These are phyloP conservation scores for Penicillium maclennaniae DNA, from an alignment of 495 filamentous ascomycete species.

Conservation along the genomic window DNA sequence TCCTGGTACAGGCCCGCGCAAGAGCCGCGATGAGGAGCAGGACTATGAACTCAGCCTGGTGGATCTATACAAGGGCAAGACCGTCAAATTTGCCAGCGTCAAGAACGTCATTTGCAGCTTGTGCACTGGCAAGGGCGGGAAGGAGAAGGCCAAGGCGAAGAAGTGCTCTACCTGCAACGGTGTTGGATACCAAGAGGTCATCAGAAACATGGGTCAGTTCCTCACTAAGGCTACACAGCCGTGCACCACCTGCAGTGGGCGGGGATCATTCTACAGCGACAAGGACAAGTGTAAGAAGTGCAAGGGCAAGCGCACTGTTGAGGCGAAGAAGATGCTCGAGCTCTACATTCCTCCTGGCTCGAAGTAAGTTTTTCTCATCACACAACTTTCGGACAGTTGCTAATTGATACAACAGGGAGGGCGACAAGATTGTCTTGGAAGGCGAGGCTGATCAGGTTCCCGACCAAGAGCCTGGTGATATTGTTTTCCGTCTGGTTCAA, in stretches of 20 bases:
- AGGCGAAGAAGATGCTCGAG: slow-evolving; percentile 89
- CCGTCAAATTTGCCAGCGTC: slow-evolving; percentile 87
- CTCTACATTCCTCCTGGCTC: slow-evolving; percentile 92
- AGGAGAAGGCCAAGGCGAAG: slow-evolving; percentile 84
- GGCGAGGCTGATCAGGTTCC: slow-evolving; percentile 95
- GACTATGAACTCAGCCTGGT: slow-evolving; percentile 86
- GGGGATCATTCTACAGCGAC: slow-evolving; percentile 79
- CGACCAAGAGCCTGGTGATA: slow-evolving; percentile 86
- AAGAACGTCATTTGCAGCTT: slow-evolving; percentile 84
- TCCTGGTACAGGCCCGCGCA: slow-evolving; percentile 51
- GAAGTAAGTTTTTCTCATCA: slow-evolving; percentile 36
- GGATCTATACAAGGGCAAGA: slow-evolving; percentile 97
- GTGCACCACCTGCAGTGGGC: slow-evolving; percentile 76
- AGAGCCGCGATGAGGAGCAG: slow-evolving; percentile 80
- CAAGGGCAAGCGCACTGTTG: slow-evolving; percentile 78
- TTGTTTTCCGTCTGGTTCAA: slow-evolving; percentile 83
- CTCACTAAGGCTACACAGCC: slow-evolving; percentile 68
- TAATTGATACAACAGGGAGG: slow-evolving; percentile 51
- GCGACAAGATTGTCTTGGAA: slow-evolving; percentile 83
- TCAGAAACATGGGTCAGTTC: slow-evolving; percentile 75
- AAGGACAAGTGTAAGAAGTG: slow-evolving; percentile 99
- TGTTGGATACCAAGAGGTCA: slow-evolving; percentile 63
- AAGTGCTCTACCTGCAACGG: slow-evolving; percentile 81
- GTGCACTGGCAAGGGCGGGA: slow-evolving; percentile 89
- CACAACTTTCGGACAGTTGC: background rate